A percentile compares a stretch with the other conserved stretches of the same genome.
Evolutionary conservation across 768 basidiomycete genomes (phyloP).

Genomic region (Austroboletus festivus): DNA sequence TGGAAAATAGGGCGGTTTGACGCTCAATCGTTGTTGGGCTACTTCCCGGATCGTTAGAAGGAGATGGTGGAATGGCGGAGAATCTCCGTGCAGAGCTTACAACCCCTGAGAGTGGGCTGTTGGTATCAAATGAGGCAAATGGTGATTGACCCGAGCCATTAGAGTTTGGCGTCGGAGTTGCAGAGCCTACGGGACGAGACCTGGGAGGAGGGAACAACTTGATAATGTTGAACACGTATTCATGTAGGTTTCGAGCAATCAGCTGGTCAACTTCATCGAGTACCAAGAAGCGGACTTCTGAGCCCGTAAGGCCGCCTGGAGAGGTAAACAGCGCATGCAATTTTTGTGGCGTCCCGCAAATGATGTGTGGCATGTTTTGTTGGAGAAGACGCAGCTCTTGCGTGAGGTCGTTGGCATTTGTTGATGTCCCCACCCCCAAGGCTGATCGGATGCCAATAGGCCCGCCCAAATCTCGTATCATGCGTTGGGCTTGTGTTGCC

Average conservation of each 20-base stretch:
- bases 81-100: slow-evolving; percentile 52
- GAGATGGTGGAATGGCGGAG: slow-evolving; percentile 50
- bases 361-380: slow-evolving; percentile 90
- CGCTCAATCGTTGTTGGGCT: slow-evolving; percentile 57
- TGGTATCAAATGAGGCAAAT: slow-evolving; percentile 49
- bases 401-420: slow-evolving; percentile 53
- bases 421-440: slow-evolving; percentile 78
- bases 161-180: slow-evolving; percentile 34
- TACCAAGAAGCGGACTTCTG: slow-evolving; percentile 89
- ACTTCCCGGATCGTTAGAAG: slow-evolving; percentile 38
- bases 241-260: slow-evolving; percentile 94
- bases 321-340: slow-evolving; percentile 86
- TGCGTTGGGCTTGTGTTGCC: slow-evolving; percentile 93
- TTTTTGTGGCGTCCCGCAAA: slow-evolving; percentile 97
- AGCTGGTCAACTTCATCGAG: slow-evolving; percentile 98
- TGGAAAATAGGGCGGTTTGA: slow-evolving; percentile 93
- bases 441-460: slow-evolving; percentile 91
- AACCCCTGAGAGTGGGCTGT: slow-evolving; percentile 31
- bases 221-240: slow-evolving; percentile 91
- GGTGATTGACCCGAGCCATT: slow-evolving; percentile 36
- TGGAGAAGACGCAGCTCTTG: slow-evolving; percentile 83
- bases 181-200: slow-evolving; percentile 48
- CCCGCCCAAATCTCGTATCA: slow-evolving; percentile 91
- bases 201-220: slow-evolving; percentile 89
- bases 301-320: slow-evolving; percentile 71